Evolutionary conservation across 78 protist species (phyloP).

Genomic region (Pigoraptor vietnamica): DNA sequence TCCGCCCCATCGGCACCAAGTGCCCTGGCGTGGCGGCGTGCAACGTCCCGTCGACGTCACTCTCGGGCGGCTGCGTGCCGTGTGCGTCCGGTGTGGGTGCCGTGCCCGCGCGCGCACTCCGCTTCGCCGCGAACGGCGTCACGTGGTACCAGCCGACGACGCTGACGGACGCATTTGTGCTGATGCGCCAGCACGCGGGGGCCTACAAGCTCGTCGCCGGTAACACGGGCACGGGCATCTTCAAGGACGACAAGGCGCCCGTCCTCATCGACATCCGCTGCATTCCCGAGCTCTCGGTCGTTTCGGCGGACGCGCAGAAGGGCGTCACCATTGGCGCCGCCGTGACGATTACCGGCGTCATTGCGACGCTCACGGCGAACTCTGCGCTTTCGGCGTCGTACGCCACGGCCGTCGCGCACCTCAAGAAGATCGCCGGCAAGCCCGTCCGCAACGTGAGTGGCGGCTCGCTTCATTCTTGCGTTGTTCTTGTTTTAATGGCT

Average conservation of each 20-base stretch:
- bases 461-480: too few relatives aligned
- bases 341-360: not conserved
- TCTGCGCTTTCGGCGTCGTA: not conserved
- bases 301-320: not conserved
- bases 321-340: slow-evolving; percentile 9
- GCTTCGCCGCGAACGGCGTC: not conserved
- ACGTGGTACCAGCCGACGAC: not conserved
- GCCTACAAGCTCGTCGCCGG: slow-evolving; percentile 3
- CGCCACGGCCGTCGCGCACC: not conserved
- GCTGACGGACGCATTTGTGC: not conserved
- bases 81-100: not conserved
- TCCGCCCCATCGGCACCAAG: not conserved
- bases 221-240: slow-evolving; percentile 28
- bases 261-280: not conserved
- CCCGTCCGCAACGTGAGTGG: slow-evolving; percentile 28
- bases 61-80: not conserved
- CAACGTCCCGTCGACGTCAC: not conserved
- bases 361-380: not conserved
- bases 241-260: not conserved
- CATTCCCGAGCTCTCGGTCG: slow-evolving; percentile 13
- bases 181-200: not conserved
- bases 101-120: not conserved
- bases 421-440: not conserved
- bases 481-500: not conserved
- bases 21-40: not conserved